Conservation (phyloP, 148 eudicot species). For the Limonium bicolor region DNA sequence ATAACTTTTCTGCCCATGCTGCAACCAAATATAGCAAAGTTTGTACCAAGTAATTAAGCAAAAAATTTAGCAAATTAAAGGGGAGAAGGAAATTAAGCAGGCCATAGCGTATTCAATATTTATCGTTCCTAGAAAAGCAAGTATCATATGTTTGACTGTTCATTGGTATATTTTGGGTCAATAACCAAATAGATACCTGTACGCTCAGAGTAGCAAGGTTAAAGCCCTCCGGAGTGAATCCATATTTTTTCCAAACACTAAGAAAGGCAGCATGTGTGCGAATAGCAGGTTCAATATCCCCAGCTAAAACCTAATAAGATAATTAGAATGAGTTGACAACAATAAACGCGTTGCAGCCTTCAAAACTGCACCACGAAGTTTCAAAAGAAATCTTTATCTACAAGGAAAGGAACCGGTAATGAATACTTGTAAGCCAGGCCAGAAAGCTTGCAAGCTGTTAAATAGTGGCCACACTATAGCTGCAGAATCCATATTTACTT, state of each 20-base stretch:
- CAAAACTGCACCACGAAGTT: too few species aligned
- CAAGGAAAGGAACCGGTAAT: too few species aligned
- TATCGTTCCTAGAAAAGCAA: too few species aligned
- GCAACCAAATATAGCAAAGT: slow-evolving; percentile 12
- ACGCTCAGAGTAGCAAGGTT: slow-evolving; percentile 82
- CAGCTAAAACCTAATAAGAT: slow-evolving; percentile 78
- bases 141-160: too few species aligned
- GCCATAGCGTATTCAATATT: too few species aligned
- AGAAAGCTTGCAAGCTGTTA: slow-evolving; percentile 96
- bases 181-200: slow-evolving; percentile 43
- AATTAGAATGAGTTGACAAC: too few species aligned
- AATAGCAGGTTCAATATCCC: slow-evolving; percentile 94
- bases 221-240: slow-evolving; percentile 98
- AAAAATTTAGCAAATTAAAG: too few species aligned
- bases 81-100: too few species aligned
- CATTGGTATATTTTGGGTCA: too few species aligned
- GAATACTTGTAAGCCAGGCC: slow-evolving; percentile 99
- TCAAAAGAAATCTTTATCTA: too few species aligned
- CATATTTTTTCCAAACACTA: slow-evolving; percentile 90
- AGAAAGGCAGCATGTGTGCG: slow-evolving; percentile 94
- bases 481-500: slow-evolving; percentile 98
- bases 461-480: slow-evolving; percentile 99
- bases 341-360: too few species aligned
- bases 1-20: slow-evolving; percentile 98
- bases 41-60: too few species aligned